phyloP scores from a whole-genome alignment of 768 basidiomycete genomes.

The Calocera viscosa region DNA sequence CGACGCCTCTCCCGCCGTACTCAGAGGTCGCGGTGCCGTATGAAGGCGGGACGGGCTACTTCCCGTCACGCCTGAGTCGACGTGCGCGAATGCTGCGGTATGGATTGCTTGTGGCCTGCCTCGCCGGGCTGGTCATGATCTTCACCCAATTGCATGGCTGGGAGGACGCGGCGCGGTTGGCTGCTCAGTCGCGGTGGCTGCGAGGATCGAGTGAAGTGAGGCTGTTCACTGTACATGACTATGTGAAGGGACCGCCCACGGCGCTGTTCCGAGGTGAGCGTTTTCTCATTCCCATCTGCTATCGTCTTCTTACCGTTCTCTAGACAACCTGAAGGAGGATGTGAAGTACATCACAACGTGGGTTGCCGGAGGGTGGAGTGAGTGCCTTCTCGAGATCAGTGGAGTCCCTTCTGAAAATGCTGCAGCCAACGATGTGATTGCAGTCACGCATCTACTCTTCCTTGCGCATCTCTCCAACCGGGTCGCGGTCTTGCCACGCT shows the following conservation, averaged over 20 bases:
- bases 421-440: conserved; percentile 67
- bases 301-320: background rate
- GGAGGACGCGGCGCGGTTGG: background rate
- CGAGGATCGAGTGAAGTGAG: background rate
- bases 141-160: background rate
- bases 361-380: conserved; percentile 69
- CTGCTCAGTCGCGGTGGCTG: background rate
- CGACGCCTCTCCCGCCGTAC: background rate
- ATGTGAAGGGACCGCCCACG: conserved; percentile 40
- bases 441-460: conserved; percentile 37
- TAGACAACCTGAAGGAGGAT: conserved; percentile 52
- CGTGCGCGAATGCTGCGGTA: background rate
- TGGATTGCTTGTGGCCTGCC: background rate
- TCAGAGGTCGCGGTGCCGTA: background rate
- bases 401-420: conserved; percentile 7
- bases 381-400: conserved; percentile 21
- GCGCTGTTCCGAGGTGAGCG: conserved; percentile 41
- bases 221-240: conserved; percentile 8
- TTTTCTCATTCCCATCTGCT: background rate
- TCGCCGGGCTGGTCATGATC: background rate
- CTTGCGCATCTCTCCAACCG: conserved; percentile 43
- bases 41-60: background rate
- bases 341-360: conserved; percentile 59
- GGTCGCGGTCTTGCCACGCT: conserved; percentile 46
- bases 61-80: background rate